Conservation (phyloP, 306 rosid genomes). For the Casuarina cunninghamiana region DNA sequence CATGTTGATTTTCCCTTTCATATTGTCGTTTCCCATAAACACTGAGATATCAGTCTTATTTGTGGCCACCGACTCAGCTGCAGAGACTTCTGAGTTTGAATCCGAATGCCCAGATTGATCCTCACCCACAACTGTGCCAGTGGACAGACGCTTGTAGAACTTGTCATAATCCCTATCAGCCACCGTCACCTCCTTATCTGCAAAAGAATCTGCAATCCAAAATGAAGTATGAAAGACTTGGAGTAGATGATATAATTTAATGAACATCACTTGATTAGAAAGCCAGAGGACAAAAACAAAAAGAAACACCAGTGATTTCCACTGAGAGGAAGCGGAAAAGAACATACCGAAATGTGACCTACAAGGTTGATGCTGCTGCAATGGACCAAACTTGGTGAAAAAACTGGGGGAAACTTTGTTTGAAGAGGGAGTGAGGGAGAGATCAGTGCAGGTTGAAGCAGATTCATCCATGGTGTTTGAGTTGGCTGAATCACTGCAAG, state of each 20-base stretch:
- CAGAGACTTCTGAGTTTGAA: constrained; percentile 73
- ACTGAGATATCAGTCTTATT: constrained; percentile 43
- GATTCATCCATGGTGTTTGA: constrained; percentile 62
- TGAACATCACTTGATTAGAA: neutral
- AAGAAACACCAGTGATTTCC: too few species aligned
- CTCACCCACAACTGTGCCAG: constrained; percentile 27
- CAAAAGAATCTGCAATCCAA: constrained; percentile 38
- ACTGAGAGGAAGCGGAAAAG: too few species aligned
- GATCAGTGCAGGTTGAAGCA: constrained; percentile 65
- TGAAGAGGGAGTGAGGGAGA: constrained; percentile 56
- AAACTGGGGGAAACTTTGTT: constrained; percentile 13
- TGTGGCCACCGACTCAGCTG: constrained; percentile 67
- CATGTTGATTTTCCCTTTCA: constrained; percentile 30
- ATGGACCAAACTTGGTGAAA: constrained; percentile 16
- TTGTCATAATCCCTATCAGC: constrained; percentile 31
- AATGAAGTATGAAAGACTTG: neutral
- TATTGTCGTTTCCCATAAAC: constrained; percentile 40
- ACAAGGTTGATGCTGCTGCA: constrained; percentile 23
- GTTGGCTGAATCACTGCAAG: constrained; percentile 53
- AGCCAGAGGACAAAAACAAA: neutral
- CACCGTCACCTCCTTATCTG: constrained; percentile 13
- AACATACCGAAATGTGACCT: constrained; percentile 44
- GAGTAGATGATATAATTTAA: neutral
- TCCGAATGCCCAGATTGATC: constrained; percentile 65
- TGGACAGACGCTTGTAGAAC: constrained; percentile 18